These are phyloP conservation scores for Candida sp. DNA, from an alignment of 1,139 yeast species.

Conservation along the genomic window DNA sequence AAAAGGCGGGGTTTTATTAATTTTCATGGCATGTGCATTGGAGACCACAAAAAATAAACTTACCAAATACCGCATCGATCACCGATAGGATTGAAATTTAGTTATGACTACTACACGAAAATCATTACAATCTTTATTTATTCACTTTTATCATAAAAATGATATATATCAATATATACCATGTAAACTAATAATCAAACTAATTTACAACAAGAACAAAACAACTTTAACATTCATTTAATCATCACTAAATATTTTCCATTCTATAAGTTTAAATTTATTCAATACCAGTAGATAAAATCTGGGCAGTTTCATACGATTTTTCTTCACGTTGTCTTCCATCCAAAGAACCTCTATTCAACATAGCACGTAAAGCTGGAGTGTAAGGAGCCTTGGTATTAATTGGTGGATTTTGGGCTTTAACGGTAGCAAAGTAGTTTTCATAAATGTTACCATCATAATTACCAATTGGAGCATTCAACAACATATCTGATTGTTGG, in stretches of 20 bases:
- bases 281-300: slow-evolving; percentile 14
- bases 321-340: slow-evolving; percentile 50
- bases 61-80: neutral
- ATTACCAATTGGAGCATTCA: slow-evolving; percentile 83
- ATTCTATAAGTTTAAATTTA: slow-evolving; percentile 1
- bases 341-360: slow-evolving; percentile 48
- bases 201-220: neutral
- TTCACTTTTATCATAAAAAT: neutral
- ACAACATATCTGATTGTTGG: slow-evolving; percentile 78
- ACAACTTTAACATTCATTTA: neutral
- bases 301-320: slow-evolving; percentile 36
- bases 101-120: neutral
- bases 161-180: neutral
- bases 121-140: neutral
- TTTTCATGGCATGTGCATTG: too few species aligned
- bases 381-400: slow-evolving; percentile 63
- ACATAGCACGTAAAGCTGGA: slow-evolving; percentile 45
- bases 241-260: neutral
- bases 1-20: too few species aligned
- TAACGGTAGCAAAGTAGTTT: slow-evolving; percentile 59
- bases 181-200: neutral
- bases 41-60: too few species aligned
- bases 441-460: slow-evolving; percentile 86
- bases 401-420: slow-evolving; percentile 50
- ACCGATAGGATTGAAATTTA: neutral